A percentile compares a stretch with the other conserved stretches of the same genome.
Evolutionary conservation across 257 asterid species (phyloP).

Genomic region (Cynanchum wilfordii): DNA sequence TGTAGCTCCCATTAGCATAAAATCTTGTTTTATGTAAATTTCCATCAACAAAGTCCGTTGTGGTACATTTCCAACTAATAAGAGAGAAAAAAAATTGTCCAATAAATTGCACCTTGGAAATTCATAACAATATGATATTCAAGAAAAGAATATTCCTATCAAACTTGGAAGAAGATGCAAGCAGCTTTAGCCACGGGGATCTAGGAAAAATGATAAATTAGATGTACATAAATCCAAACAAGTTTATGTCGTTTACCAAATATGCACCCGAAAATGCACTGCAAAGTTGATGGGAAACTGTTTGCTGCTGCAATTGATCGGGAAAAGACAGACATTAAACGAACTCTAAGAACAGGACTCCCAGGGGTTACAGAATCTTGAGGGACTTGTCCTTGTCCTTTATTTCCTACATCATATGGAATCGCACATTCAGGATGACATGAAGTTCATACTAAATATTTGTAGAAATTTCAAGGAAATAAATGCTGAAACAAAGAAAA

Average conservation of each 20-base stretch:
- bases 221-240: neutral
- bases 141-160: neutral
- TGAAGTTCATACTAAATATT: neutral
- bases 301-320: conserved; percentile 90
- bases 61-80: neutral
- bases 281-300: conserved; percentile 88
- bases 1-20: neutral
- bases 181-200: neutral
- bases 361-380: conserved; percentile 71
- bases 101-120: neutral
- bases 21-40: neutral
- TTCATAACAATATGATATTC: neutral
- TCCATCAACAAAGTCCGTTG: too few relatives aligned
- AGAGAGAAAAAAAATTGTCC: neutral
- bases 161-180: neutral
- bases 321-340: conserved; percentile 79
- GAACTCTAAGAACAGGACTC: conserved; percentile 60
- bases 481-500: neutral
- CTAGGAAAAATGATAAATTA: neutral
- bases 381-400: conserved; percentile 49
- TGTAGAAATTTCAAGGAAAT: neutral
- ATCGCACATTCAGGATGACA: neutral
- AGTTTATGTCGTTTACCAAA: conserved; percentile 42
- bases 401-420: conserved; percentile 47
- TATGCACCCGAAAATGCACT: conserved; percentile 89